A percentile compares a stretch with the other conserved stretches of the same genome.
Conservation (phyloP, 2,329 filamentous ascomycete genomes). For the Nigrograna mackinnonii region DNA sequence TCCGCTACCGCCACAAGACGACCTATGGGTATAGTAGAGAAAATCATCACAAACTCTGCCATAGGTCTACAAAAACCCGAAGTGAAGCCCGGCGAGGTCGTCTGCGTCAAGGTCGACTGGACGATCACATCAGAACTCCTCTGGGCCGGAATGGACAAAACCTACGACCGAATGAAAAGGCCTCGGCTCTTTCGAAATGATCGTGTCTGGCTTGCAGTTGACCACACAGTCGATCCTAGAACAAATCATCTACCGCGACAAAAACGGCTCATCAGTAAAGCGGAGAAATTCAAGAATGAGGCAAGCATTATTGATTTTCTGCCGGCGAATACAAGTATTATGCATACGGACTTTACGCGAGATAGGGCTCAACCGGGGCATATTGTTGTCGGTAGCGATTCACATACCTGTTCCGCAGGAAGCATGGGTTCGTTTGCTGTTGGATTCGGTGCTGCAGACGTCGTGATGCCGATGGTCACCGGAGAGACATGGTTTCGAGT, state of each 20-base stretch:
- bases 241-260: conserved; percentile 41
- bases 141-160: conserved; percentile 42
- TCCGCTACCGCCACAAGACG: background rate
- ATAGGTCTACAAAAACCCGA: background rate
- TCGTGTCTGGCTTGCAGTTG: conserved; percentile 54
- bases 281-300: conserved; percentile 40
- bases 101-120: background rate
- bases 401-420: conserved; percentile 52
- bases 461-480: conserved; percentile 49
- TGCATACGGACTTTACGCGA: conserved; percentile 53
- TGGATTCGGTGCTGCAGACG: conserved; percentile 52
- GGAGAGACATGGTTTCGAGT: conserved; percentile 54
- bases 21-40: background rate
- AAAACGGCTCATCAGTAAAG: conserved; percentile 39
- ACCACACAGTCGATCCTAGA: conserved; percentile 54
- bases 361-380: conserved; percentile 50
- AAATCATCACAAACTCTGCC: background rate
- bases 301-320: conserved; percentile 40
- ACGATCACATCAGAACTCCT: background rate
- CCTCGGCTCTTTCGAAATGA: conserved; percentile 55
- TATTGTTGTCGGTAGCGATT: conserved; percentile 50
- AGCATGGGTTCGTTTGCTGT: conserved; percentile 47
- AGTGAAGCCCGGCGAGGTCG: background rate
- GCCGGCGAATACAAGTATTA: conserved; percentile 38
- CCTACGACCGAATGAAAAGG: conserved; percentile 43